phyloP scores from a whole-genome alignment of 202 grass and related monocot species.

The Zizania palustris region DNA sequence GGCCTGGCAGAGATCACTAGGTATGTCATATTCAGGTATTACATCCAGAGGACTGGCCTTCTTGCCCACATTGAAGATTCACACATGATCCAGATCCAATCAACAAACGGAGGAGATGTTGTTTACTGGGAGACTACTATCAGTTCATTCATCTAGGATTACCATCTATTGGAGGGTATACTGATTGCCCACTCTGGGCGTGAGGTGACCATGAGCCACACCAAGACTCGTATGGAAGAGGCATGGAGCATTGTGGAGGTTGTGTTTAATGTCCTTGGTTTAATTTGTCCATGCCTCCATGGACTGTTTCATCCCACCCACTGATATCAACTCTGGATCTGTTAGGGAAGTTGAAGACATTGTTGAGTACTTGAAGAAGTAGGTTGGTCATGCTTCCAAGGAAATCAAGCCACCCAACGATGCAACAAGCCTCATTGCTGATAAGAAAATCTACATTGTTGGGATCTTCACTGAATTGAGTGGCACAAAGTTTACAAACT shows the following conservation, averaged over 20 bases:
- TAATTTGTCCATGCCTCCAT: too few relatives aligned
- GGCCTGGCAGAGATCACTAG: slow-evolving; percentile 56
- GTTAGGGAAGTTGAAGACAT: slow-evolving; percentile 87
- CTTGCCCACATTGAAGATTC: slow-evolving; percentile 76
- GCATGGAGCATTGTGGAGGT: slow-evolving; percentile 60
- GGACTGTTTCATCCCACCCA: slow-evolving; percentile 75
- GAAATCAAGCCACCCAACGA: slow-evolving; percentile 82
- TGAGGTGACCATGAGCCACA: slow-evolving; percentile 70
- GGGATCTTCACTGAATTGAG: slow-evolving; percentile 78
- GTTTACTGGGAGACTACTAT: slow-evolving; percentile 76
- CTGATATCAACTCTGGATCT: slow-evolving; percentile 56
- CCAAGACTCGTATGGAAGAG: slow-evolving; percentile 43
- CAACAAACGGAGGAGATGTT: slow-evolving; percentile 47
- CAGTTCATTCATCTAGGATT: slow-evolving; percentile 69
- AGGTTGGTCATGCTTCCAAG: slow-evolving; percentile 82
- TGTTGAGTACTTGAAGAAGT: slow-evolving; percentile 89
- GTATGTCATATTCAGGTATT: slow-evolving; percentile 70
- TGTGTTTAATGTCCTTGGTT: slow-evolving; percentile 64
- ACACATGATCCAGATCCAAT: slow-evolving; percentile 65
- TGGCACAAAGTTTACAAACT: slow-evolving; percentile 67
- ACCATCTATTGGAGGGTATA: slow-evolving; percentile 65
- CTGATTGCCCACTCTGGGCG: slow-evolving; percentile 71
- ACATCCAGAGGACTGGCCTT: slow-evolving; percentile 78
- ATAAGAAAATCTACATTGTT: slow-evolving; percentile 78
- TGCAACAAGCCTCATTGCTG: slow-evolving; percentile 40